Base-by-base conservation (phyloP, 352 stramenopile genomes). In the Elongisporangium prolatum region DNA sequence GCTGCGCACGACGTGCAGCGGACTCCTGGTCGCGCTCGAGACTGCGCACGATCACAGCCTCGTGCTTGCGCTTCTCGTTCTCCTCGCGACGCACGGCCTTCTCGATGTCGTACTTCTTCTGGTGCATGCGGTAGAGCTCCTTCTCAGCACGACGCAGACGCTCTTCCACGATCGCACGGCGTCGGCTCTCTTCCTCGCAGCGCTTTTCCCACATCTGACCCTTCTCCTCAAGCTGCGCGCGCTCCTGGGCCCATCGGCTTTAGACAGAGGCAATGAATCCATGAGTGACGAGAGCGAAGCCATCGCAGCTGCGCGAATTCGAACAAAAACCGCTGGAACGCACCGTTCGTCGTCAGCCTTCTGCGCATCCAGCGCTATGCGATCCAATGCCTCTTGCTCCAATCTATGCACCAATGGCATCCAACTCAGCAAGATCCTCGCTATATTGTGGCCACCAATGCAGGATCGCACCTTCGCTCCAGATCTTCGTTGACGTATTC, bases 91-190 rank as follows among this genome's bases (percentile, higher is more conserved):
- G 79, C 49, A 92, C 80, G 48, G 82, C 61, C 66, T 89, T 87
- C 59, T 94, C 85, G 58, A 94, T 94, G 67, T 94, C 82, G 72
- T 92, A 94, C 67, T 94, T 94, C 68, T 92, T 92, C 69, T 94
- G 86, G 71, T 93, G 86, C 86, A 95, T 95, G 25, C 86, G 86
- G 63, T 95, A 95, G 11, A 95, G 69, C 63, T 95, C 86, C 67
- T 93, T 93, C 64, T 95, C 86, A 22, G 86, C 77, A 11, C 86
- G 75, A 40, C 86, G 86, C 2, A 95, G 69, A 10, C 86, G 80
- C 58, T 95, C 86, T 61, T 95, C 86, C 7, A 87, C 67, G 63
- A 88, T 80, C 10, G 78, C 74, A 17, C 83, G 78, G 49, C 84
- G 80, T 7, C 82, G 71, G 20, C 68, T 75, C 53, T 95, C 86